A percentile compares a stretch with the other conserved stretches of the same genome.
phyloP scores from a whole-genome alignment of 192 early-diverging fungal species.

The Umbelopsis isabellina region DNA sequence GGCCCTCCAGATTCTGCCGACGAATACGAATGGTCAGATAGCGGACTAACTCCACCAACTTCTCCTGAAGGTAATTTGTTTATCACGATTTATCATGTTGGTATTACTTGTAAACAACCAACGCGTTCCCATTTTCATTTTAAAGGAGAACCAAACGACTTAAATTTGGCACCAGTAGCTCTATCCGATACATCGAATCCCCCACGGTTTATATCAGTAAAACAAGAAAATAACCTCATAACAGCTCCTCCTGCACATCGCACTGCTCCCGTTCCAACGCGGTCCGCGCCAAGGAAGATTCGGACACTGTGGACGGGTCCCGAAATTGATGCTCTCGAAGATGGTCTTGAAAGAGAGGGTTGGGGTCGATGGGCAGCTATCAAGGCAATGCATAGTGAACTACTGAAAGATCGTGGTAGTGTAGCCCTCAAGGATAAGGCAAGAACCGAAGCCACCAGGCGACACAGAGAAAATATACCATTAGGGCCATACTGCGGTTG shows the following conservation, averaged over 20 bases:
- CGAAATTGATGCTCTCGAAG: slow-evolving; percentile 1
- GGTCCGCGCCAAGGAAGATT: neutral
- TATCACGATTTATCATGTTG: neutral
- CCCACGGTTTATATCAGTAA: too few species aligned
- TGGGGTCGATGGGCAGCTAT: neutral
- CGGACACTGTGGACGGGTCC: neutral
- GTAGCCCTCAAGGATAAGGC: slow-evolving; percentile 12
- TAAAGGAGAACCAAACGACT: too few species aligned
- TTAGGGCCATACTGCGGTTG: slow-evolving; percentile 20
- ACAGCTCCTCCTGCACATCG: neutral
- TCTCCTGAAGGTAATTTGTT: slow-evolving; percentile 1
- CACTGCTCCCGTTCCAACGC: neutral
- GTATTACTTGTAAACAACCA: too few species aligned
- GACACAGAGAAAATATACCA: slow-evolving; percentile 4
- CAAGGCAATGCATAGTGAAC: neutral
- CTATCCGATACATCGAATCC: too few species aligned
- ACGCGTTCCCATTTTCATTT: too few species aligned
- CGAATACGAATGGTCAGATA: slow-evolving; percentile 17
- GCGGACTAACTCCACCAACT: slow-evolving; percentile 1
- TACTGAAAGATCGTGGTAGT: slow-evolving; percentile 1
- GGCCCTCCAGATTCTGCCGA: slow-evolving; percentile 7
- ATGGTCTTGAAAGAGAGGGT: neutral
- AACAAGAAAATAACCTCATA: too few species aligned
- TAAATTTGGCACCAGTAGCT: too few species aligned
- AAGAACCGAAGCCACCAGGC: neutral